Evolutionary conservation across 1,139 yeast species (phyloP).

Genomic region (Tardiomyces depauwii): DNA sequence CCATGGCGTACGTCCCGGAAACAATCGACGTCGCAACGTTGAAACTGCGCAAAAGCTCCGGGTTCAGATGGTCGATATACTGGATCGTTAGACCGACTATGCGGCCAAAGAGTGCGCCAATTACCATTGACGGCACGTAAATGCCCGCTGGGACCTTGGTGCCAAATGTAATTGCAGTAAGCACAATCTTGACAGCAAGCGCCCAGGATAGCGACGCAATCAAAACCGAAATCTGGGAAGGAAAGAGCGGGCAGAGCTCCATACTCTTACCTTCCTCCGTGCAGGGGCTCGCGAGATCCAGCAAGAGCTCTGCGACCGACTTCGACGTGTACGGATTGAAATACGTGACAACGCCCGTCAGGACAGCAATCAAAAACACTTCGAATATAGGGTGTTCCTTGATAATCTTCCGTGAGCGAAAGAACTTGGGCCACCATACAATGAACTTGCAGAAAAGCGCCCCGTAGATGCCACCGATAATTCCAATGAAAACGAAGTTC

Average conservation of each 20-base stretch:
- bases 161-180: conserved; percentile 82
- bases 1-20: conserved; percentile 87
- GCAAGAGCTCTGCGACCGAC: conserved; percentile 42
- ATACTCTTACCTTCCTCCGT: conserved; percentile 8
- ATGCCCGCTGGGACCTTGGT: conserved; percentile 92
- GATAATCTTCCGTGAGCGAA: conserved; percentile 59
- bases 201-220: conserved; percentile 46
- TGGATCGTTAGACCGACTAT: conserved; percentile 67
- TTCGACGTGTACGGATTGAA: conserved; percentile 61
- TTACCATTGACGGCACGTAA: conserved; percentile 94
- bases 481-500: conserved; percentile 63
- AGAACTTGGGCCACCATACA: conserved; percentile 67
- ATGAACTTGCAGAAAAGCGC: conserved; percentile 82
- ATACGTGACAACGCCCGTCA: conserved; percentile 72
- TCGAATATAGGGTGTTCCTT: conserved; percentile 52
- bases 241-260: conserved; percentile 33
- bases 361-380: conserved; percentile 50
- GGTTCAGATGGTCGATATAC: conserved; percentile 34
- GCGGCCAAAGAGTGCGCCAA: conserved; percentile 91
- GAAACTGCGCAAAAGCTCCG: conserved; percentile 35
- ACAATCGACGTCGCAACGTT: conserved; percentile 45
- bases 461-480: conserved; percentile 65
- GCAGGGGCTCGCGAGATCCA: conserved; percentile 46
- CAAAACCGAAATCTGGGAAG: conserved; percentile 26
- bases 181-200: conserved; percentile 53